A percentile compares a stretch with the other conserved stretches of the same genome.
Conservation (phyloP, 2,329 filamentous ascomycete genomes). For the Colletotrichum gloeosporioides region DNA sequence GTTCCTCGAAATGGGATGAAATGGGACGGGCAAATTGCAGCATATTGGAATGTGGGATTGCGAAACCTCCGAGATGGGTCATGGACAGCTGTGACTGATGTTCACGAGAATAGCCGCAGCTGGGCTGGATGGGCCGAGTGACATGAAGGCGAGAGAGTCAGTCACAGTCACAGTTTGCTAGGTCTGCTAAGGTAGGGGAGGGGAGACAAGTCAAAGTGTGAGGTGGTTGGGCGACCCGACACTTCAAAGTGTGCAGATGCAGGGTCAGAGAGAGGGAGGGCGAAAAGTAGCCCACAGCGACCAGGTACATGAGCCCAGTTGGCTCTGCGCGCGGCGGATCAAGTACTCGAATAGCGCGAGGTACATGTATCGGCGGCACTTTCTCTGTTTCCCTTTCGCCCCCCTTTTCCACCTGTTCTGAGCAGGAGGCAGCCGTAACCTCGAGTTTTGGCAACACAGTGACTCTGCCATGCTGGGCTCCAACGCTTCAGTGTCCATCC, state of each 20-base stretch:
- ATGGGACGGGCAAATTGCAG: slow-evolving; percentile 1
- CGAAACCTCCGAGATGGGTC: slow-evolving; percentile 17
- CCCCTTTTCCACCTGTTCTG: neutral
- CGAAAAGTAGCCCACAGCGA: neutral
- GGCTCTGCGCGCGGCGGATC: neutral
- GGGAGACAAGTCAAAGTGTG: neutral
- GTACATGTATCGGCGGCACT: neutral
- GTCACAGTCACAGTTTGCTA: neutral
- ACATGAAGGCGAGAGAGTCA: neutral
- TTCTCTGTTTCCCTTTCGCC: neutral
- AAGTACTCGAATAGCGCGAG: neutral
- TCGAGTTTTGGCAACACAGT: neutral
- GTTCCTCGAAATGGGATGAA: neutral
- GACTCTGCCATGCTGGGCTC: neutral
- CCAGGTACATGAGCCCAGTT: neutral
- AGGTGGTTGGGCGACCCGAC: slow-evolving; percentile 1
- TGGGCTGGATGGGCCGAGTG: neutral
- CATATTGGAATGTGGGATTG: slow-evolving; percentile 9
- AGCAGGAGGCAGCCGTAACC: neutral
- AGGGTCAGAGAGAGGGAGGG: neutral
- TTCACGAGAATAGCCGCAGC: neutral
- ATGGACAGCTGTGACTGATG: slow-evolving; percentile 1
- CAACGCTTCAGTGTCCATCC: neutral
- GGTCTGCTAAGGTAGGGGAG: neutral
- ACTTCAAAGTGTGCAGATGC: neutral